Percentiles rank a stretch among this genome's conserved stretches.
Conservation (phyloP, 306 rosid species). For the Inga leiocalycina region DNA sequence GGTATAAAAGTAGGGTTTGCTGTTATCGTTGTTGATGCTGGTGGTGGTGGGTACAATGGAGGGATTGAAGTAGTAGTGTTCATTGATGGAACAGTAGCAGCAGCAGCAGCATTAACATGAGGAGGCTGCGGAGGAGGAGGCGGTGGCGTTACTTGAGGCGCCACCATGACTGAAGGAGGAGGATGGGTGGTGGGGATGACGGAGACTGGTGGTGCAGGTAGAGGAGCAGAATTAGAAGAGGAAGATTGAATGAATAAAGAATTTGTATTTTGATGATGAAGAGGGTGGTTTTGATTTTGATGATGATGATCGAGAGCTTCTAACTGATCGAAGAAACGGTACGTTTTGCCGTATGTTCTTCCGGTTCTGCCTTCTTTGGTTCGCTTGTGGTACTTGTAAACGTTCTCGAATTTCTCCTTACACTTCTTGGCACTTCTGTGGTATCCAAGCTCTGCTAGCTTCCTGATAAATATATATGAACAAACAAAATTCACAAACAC, state of each 20-base stretch:
- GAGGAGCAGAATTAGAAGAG: slow-evolving; percentile 1
- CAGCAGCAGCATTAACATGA: background rate
- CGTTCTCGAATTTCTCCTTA: slow-evolving; percentile 96
- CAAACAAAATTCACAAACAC: background rate
- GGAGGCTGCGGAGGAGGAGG: background rate
- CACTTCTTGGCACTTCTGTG: slow-evolving; percentile 89
- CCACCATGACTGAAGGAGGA: slow-evolving; percentile 2
- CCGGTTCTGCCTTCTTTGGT: slow-evolving; percentile 89
- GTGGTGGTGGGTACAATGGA: slow-evolving; percentile 34
- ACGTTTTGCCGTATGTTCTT: slow-evolving; percentile 82
- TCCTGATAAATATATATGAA: slow-evolving; percentile 51
- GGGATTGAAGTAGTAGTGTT: slow-evolving; percentile 31
- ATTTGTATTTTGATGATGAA: background rate
- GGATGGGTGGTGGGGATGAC: background rate
- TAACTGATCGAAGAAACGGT: slow-evolving; percentile 82
- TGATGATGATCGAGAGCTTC: slow-evolving; percentile 65
- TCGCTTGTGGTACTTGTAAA: slow-evolving; percentile 91
- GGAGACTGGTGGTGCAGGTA: slow-evolving; percentile 37
- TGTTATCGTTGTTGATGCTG: slow-evolving; percentile 20
- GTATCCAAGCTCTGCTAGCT: slow-evolving; percentile 84
- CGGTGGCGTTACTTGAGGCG: background rate
- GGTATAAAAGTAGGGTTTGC: slow-evolving; percentile 37
- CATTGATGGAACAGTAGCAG: slow-evolving; percentile 59
- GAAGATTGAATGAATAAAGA: slow-evolving; percentile 1
- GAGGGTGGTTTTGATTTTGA: slow-evolving; percentile 8